Evolutionary conservation across 2,329 filamentous ascomycete genomes (phyloP).

Genomic region (Nannizzia gypsea): DNA sequence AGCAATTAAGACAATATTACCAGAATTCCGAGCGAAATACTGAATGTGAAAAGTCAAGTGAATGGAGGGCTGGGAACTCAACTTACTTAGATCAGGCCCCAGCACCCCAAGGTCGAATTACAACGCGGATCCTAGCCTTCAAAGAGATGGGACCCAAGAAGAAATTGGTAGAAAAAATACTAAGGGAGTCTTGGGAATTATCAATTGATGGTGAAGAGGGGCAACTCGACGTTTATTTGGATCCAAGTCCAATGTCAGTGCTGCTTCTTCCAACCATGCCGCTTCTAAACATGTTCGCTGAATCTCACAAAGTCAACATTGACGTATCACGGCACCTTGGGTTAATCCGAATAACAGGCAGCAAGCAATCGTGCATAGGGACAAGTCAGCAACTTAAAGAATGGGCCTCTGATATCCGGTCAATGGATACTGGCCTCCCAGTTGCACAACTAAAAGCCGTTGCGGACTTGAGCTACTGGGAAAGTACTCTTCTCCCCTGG

Average conservation of each 20-base stretch:
- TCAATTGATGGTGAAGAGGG: constrained; percentile 25
- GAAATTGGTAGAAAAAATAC: constrained; percentile 25
- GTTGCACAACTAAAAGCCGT: constrained; percentile 5
- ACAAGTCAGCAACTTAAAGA: constrained; percentile 26
- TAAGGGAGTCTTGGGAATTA: constrained; percentile 31
- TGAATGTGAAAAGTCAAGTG: neutral
- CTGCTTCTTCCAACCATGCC: constrained; percentile 25
- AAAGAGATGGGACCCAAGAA: constrained; percentile 22
- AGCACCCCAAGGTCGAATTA: constrained; percentile 10
- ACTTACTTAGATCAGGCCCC: constrained; percentile 19
- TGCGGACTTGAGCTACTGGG: neutral
- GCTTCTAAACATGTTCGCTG: constrained; percentile 29
- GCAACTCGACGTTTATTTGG: constrained; percentile 26
- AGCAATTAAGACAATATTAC: constrained; percentile 24
- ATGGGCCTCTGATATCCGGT: constrained; percentile 21
- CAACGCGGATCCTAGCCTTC: constrained; percentile 16
- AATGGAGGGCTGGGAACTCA: constrained; percentile 26
- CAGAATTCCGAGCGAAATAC: constrained; percentile 1
- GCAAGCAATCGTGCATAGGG: constrained; percentile 22
- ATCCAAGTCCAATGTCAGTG: constrained; percentile 20
- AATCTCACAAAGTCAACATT: constrained; percentile 25
- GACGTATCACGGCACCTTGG: constrained; percentile 25
- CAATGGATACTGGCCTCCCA: constrained; percentile 21
- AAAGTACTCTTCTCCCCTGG: constrained; percentile 24
- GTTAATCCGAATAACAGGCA: constrained; percentile 28